These are phyloP conservation scores for Chimonanthus praecox DNA, from an alignment of 164 flowering plant genomes.

Conservation along the genomic window DNA sequence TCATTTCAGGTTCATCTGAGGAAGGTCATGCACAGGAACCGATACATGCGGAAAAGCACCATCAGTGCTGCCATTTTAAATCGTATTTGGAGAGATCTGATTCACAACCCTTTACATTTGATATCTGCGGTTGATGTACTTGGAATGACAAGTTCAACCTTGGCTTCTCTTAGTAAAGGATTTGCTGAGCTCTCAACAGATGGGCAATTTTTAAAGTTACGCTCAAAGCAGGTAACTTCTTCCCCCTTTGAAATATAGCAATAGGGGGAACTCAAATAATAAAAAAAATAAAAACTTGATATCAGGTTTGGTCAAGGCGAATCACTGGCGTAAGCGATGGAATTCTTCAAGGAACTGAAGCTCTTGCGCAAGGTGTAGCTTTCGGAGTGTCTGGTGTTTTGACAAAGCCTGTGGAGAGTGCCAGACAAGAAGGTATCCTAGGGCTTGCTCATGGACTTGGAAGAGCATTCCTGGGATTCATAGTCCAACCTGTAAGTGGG, in stretches of 20 bases:
- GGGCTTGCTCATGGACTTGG: slow-evolving; percentile 97
- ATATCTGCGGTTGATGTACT: slow-evolving; percentile 90
- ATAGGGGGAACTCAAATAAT: too few relatives aligned
- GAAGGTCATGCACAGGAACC: slow-evolving; percentile 81
- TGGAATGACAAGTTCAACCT: slow-evolving; percentile 98
- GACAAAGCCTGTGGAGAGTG: slow-evolving; percentile 92
- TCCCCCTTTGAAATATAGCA: neutral
- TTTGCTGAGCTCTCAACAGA: slow-evolving; percentile 99
- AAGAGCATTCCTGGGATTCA: slow-evolving; percentile 72
- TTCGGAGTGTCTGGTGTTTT: slow-evolving; percentile 97
- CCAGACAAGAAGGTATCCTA: slow-evolving; percentile 75
- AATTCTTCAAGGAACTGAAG: slow-evolving; percentile 90
- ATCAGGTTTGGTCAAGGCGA: slow-evolving; percentile 81
- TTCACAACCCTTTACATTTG: slow-evolving; percentile 92
- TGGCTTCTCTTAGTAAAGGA: slow-evolving; percentile 94
- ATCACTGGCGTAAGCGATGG: slow-evolving; percentile 96
- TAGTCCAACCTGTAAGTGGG: slow-evolving; percentile 95
- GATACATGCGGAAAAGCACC: slow-evolving; percentile 85
- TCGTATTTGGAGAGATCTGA: slow-evolving; percentile 86
- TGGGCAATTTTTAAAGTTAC: slow-evolving; percentile 86
- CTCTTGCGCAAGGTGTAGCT: slow-evolving; percentile 96
- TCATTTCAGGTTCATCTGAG: slow-evolving; percentile 71
- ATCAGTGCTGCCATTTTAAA: slow-evolving; percentile 73
- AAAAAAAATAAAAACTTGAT: slow-evolving; percentile 3
- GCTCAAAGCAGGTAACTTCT: slow-evolving; percentile 76